A percentile compares a stretch with the other conserved stretches of the same genome.
phyloP scores from a whole-genome alignment of 2,329 filamentous ascomycete species.

The Raffaelea deltoideospora region DNA sequence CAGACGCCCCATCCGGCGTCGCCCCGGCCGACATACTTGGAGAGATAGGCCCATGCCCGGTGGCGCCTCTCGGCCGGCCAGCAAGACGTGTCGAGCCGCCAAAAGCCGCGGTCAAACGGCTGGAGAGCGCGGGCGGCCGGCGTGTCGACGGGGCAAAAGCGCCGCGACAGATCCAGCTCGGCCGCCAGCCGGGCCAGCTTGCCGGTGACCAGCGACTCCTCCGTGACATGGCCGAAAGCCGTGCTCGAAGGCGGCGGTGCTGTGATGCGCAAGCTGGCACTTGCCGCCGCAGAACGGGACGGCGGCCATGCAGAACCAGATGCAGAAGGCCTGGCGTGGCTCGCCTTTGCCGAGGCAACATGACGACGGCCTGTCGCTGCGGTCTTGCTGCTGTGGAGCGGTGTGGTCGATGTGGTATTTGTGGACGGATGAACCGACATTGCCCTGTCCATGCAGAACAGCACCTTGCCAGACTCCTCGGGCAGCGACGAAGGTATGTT shows the following conservation, averaged over 20 bases:
- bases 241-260: slow-evolving; percentile 40
- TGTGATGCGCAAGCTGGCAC: slow-evolving; percentile 28
- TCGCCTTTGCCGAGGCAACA: not conserved
- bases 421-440: too few relatives aligned
- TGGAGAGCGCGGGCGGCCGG: slow-evolving; percentile 28
- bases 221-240: slow-evolving; percentile 25
- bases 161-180: slow-evolving; percentile 33
- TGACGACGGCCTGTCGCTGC: not conserved
- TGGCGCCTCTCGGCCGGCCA: slow-evolving; percentile 36
- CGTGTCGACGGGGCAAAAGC: slow-evolving; percentile 32
- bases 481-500: slow-evolving; percentile 8
- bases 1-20: slow-evolving; percentile 53
- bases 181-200: slow-evolving; percentile 36
- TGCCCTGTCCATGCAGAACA: too few relatives aligned
- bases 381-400: too few relatives aligned
- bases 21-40: slow-evolving; percentile 41
- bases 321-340: not conserved
- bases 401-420: too few relatives aligned
- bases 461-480: slow-evolving; percentile 7
- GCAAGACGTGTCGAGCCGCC: slow-evolving; percentile 44
- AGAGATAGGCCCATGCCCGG: slow-evolving; percentile 47
- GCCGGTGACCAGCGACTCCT: slow-evolving; percentile 38
- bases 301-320: not conserved
- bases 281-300: not conserved
- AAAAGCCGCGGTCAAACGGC: slow-evolving; percentile 61